Percentiles rank a stretch among this genome's conserved stretches.
Conservation (phyloP, 768 basidiomycete genomes). For the Lentinus tigrinus region DNA sequence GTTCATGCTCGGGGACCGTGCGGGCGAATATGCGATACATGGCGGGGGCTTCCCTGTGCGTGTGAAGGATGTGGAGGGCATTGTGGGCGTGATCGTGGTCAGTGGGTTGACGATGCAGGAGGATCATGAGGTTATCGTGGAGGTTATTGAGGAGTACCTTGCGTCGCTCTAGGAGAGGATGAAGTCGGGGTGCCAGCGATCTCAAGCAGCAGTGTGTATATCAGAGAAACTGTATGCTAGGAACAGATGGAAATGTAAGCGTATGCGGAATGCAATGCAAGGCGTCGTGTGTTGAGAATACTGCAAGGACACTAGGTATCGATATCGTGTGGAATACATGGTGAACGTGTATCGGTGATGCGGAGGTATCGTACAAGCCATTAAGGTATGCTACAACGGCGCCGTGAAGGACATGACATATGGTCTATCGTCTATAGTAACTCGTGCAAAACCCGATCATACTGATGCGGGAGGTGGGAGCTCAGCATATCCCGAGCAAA, state of each 20-base stretch:
- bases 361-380: slow-evolving; percentile 5
- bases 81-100: slow-evolving; percentile 22
- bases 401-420: not conserved
- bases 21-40: slow-evolving; percentile 22
- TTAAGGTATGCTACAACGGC: slow-evolving; percentile 11
- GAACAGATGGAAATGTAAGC: too few species aligned
- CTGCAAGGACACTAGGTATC: not conserved
- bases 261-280: too few species aligned
- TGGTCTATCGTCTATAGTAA: slow-evolving; percentile 30
- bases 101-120: slow-evolving; percentile 24
- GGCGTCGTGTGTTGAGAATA: too few species aligned
- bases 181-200: not conserved
- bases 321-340: not conserved
- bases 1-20: slow-evolving; percentile 20
- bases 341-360: not conserved
- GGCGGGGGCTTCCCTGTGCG: slow-evolving; percentile 23
- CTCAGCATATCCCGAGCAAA: slow-evolving; percentile 84
- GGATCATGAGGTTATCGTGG: slow-evolving; percentile 23
- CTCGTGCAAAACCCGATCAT: slow-evolving; percentile 74
- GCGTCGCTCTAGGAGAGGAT: slow-evolving; percentile 1
- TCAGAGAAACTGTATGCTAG: too few species aligned
- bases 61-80: slow-evolving; percentile 19
- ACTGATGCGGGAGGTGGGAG: slow-evolving; percentile 79
- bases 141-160: slow-evolving; percentile 22
- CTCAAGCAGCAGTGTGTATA: not conserved